Percentiles rank a stretch among this genome's conserved stretches.
Conservation (phyloP, 371 early-diverging fungal genomes). For the Mortierella sp. region DNA sequence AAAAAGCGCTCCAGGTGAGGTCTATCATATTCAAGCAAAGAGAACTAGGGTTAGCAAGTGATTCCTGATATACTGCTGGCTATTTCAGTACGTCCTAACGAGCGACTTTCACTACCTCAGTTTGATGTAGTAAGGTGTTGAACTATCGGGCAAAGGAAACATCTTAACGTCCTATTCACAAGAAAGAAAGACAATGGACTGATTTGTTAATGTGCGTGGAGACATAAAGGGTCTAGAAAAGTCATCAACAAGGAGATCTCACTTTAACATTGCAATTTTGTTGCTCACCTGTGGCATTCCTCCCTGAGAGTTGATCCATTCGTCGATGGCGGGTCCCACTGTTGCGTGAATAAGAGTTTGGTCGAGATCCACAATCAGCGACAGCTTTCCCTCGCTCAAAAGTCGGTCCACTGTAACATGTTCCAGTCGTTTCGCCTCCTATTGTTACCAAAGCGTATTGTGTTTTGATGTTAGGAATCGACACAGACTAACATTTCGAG, state of each 20-base stretch:
- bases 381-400: slow-evolving; percentile 78
- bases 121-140: slow-evolving; percentile 86
- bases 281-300: slow-evolving; percentile 63
- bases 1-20: slow-evolving; percentile 90
- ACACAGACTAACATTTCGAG: not conserved
- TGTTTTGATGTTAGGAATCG: not conserved
- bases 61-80: not conserved
- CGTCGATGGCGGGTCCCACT: slow-evolving; percentile 82
- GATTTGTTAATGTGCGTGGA: not conserved
- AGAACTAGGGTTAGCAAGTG: not conserved
- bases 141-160: slow-evolving; percentile 82
- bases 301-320: slow-evolving; percentile 83
- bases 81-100: not conserved
- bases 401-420: slow-evolving; percentile 78
- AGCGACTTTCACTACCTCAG: slow-evolving; percentile 61
- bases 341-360: slow-evolving; percentile 99
- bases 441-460: not conserved
- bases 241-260: not conserved
- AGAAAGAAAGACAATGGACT: not conserved
- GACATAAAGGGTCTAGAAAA: not conserved
- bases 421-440: slow-evolving; percentile 89
- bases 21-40: slow-evolving; percentile 49
- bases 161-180: slow-evolving; percentile 73
- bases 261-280: not conserved
- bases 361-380: slow-evolving; percentile 98